phyloP scores from a whole-genome alignment of 345 rosid genomes.

The Odontarrhena argentea region DNA sequence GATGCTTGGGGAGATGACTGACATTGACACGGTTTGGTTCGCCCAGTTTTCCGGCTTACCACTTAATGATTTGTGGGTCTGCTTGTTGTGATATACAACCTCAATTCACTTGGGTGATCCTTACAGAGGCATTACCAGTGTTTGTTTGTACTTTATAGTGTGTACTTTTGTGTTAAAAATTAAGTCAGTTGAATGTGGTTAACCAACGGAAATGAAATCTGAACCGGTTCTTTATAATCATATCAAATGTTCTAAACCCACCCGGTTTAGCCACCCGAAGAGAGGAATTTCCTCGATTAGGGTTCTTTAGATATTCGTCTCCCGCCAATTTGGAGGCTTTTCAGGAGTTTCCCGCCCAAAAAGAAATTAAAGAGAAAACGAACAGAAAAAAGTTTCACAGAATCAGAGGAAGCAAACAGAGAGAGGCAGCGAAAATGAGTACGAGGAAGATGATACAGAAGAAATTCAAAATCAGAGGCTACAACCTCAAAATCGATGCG shows the following conservation, averaged over 20 bases:
- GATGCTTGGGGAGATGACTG: conserved; percentile 91
- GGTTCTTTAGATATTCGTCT: conserved; percentile 18
- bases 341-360: conserved; percentile 23
- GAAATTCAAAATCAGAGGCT: conserved; percentile 81
- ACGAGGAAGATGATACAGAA: conserved; percentile 68
- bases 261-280: conserved; percentile 3
- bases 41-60: conserved; percentile 23
- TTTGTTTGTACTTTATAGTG: not conserved
- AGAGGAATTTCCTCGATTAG: not conserved
- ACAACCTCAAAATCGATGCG: conserved; percentile 69
- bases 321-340: conserved; percentile 20
- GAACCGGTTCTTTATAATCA: conserved; percentile 1
- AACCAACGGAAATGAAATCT: conserved; percentile 24
- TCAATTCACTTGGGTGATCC: conserved; percentile 24
- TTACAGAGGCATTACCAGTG: conserved; percentile 11
- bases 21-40: conserved; percentile 15
- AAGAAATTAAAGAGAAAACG: not conserved
- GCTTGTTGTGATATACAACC: conserved; percentile 21
- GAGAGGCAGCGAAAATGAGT: conserved; percentile 40
- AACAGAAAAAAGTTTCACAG: not conserved
- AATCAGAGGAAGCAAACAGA: conserved; percentile 17
- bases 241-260: not conserved
- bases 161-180: conserved; percentile 6
- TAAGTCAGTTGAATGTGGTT: conserved; percentile 4
- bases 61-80: not conserved